Conservation (phyloP, 345 rosid species). For the Hirschfeldia incana region DNA sequence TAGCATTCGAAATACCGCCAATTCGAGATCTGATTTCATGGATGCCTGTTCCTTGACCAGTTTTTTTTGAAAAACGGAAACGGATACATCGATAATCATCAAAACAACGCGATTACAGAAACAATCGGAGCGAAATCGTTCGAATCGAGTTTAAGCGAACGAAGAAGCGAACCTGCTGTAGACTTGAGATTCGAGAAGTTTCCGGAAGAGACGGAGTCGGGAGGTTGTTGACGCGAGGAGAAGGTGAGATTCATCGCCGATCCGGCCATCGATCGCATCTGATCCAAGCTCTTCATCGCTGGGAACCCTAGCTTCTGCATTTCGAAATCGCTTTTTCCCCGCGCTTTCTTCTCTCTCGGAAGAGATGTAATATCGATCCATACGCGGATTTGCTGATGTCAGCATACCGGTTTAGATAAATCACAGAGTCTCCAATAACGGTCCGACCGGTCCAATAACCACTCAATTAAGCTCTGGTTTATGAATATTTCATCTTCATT, state of each 20-base stretch:
- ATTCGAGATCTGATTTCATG: slow-evolving; percentile 75
- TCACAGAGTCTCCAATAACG: background rate
- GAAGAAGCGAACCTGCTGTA: slow-evolving; percentile 64
- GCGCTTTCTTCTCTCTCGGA: background rate
- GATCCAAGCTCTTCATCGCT: slow-evolving; percentile 69
- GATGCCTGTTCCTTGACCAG: slow-evolving; percentile 91
- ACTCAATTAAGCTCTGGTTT: background rate
- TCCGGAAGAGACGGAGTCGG: slow-evolving; percentile 58
- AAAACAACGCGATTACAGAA: slow-evolving; percentile 1
- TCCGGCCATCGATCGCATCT: slow-evolving; percentile 55
- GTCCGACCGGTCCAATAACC: slow-evolving; percentile 1
- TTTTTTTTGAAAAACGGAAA: slow-evolving; percentile 55
- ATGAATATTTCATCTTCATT: no score
- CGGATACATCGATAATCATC: slow-evolving; percentile 13
- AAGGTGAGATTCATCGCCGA: slow-evolving; percentile 53
- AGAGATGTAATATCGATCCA: background rate
- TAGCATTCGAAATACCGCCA: slow-evolving; percentile 62
- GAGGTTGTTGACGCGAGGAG: slow-evolving; percentile 53
- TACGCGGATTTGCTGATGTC: slow-evolving; percentile 10
- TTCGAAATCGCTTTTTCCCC: slow-evolving; percentile 12
- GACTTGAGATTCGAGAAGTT: slow-evolving; percentile 77
- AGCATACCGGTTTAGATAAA: background rate
- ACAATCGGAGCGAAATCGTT: background rate
- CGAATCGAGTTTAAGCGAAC: background rate
- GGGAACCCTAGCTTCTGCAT: slow-evolving; percentile 80